Evolutionary conservation across 192 early-diverging fungal genomes (phyloP), one percentile per base, ranked within the genome.

Genomic region (Gorgonomyces haynaldii): DNA sequence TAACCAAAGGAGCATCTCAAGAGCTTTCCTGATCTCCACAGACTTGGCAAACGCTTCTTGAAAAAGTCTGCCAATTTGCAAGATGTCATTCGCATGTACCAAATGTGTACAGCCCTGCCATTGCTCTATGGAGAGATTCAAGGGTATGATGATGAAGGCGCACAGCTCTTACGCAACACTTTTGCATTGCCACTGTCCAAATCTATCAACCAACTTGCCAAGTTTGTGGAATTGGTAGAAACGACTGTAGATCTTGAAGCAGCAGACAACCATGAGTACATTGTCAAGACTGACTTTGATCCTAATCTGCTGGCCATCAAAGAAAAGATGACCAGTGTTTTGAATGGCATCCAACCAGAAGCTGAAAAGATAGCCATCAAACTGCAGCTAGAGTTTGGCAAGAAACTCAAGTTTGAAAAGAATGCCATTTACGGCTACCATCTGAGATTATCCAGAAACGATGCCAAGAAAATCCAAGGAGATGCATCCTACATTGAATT

Each of bases 321-420:
- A 20, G 53, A 38, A 5, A 51, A 64, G 39, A 83, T 87, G 67
- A 65, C 76, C 23, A 36, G 53, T 0, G 64, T 70, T 32, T 58
- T 67, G 50, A 57, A 53, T 29, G 58, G 63, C 27, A 73, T 94
- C 28, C 49, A 72, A 23, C 61, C 60, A 8, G 83, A 90, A 59
- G 79, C 82, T 12, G 37, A 21, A n/a, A 47, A 81, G 60, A 70
- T 81, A 8, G 79, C 74, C 0, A 56, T 66, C 1, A 75, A 75
- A 2, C 58, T 98, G 28, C 69, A 70, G 16, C 48, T 88, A 53
- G 93, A 94, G 34, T 66, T 74, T 12, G 81, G 85, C 22, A 90
- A 89, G 45, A 89, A 87, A 53, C 68, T 94, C 16, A 92, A 93
- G 61, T 72, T 96, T 54, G 94, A 98, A 41, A 82, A 88, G 34